Conservation (phyloP, 305 asterid species). For the Fraxinus platypoda region DNA sequence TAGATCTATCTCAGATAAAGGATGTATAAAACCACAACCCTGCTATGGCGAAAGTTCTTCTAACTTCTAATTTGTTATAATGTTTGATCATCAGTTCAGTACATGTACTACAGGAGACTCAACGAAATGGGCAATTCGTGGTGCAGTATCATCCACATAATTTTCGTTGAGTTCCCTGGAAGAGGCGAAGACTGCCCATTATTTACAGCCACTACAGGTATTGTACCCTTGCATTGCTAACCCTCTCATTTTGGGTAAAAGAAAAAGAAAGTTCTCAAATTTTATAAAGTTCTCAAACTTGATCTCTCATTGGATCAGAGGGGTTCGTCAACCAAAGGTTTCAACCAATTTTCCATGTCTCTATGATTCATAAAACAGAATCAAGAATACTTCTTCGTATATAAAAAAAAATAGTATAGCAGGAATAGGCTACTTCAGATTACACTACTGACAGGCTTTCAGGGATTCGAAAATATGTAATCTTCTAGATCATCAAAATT, state of each 20-base stretch:
- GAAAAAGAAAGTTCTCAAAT: not conserved
- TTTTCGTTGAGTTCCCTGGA: not conserved
- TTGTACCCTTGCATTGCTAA: not conserved
- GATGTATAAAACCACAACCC: not conserved
- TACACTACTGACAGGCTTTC: not conserved
- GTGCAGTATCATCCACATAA: not conserved
- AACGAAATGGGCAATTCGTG: not conserved
- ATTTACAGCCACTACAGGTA: not conserved
- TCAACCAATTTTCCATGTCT: not conserved
- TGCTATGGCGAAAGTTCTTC: not conserved
- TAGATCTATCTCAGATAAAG: constrained; percentile 3
- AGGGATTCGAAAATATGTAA: not conserved
- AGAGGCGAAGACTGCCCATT: not conserved
- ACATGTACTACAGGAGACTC: not conserved
- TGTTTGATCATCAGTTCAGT: not conserved
- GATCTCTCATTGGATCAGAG: not conserved
- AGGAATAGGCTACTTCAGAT: not conserved
- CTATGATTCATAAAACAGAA: not conserved
- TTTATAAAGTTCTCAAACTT: not conserved
- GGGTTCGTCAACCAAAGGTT: not conserved
- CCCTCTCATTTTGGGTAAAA: not conserved
- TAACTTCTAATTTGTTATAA: not conserved
- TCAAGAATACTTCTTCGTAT: not conserved
- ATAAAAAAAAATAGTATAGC: not conserved
- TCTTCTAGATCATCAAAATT: not conserved